Evolutionary conservation across 495 filamentous ascomycete species (phyloP), one percentile per base, ranked within the genome.

Genomic region (Recurvomyces mirabilis): DNA sequence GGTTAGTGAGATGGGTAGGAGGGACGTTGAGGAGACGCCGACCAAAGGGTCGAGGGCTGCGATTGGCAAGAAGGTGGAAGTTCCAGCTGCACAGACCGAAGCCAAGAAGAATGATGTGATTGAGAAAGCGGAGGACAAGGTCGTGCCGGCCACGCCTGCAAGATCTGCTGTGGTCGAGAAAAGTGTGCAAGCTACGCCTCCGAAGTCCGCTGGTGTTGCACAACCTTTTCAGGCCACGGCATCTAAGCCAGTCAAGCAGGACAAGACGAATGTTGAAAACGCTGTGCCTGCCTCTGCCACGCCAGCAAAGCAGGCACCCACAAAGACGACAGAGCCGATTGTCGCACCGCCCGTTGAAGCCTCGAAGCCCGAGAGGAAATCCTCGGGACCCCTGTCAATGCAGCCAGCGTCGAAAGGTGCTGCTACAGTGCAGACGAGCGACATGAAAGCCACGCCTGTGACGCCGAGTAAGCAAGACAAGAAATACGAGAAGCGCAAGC

Each of bases 401-500:
- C 50, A 53, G 39, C 50, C 43, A 2, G 21, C 49, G 7, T 14
- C 36, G 4, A 52, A 52, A 20, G 43, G 49, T 15, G n/a, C 26
- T 14, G 43, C 49, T 1, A 52, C 49, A 1, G 43, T 47, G 14
- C 43, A 46, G 43, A 23, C 50, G 19, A 46, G 18, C 9, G 38
- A 46, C 40, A 38, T 42, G 39, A 45, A 41, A 33, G 46, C 43
- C 34, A 35, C 39, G 21, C 40, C 50, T 1, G 36, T 40, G 3
- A 53, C 44, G 23, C 43, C 43, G 12, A 33, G 11, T 9, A 48
- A 53, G 29, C 28, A 37, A 1, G 45, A 43, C 10, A 14, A 40
- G 21, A 53, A 53, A 32, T 12, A 43, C n/a, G 20, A 46, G 11
- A 82, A 77, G 52, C 69, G 71, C 25, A 71, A 75, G 13, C 61